These are phyloP conservation scores for Dryadomyces sulphureus DNA, from an alignment of 2,329 filamentous ascomycete genomes.

Conservation along the genomic window DNA sequence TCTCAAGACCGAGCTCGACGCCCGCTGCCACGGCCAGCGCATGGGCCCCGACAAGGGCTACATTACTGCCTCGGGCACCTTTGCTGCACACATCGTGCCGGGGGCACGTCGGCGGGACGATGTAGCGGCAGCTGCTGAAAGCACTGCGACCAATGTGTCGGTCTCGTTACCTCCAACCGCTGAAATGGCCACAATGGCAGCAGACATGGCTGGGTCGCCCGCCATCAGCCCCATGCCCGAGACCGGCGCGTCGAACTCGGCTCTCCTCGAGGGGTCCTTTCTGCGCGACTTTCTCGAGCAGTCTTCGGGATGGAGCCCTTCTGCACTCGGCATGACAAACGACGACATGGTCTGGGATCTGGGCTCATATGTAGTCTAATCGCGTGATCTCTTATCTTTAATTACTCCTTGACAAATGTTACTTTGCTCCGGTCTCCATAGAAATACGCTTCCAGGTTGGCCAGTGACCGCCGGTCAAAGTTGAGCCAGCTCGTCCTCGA, in stretches of 20 bases:
- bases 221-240: background rate
- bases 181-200: too few relatives aligned
- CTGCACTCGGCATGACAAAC: slow-evolving; percentile 1
- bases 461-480: slow-evolving; percentile 11
- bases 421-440: background rate
- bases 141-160: too few relatives aligned
- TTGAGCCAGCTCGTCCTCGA: slow-evolving; percentile 15
- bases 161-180: too few relatives aligned
- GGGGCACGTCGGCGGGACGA: too few relatives aligned
- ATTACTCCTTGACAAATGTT: background rate
- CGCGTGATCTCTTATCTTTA: background rate
- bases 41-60: background rate
- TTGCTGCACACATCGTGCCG: background rate
- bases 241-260: too few relatives aligned
- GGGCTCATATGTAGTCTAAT: background rate
- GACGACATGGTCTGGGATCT: slow-evolving; percentile 1
- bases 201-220: too few relatives aligned
- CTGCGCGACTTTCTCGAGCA: background rate
- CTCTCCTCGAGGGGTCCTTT: background rate
- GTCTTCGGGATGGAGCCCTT: background rate
- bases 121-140: too few relatives aligned
- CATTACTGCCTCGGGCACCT: background rate
- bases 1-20: slow-evolving; percentile 9
- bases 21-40: background rate
- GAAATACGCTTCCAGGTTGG: slow-evolving; percentile 1